Evolutionary conservation across 2,329 filamentous ascomycete species (phyloP), one percentile per base, ranked within the genome.

Genomic region (Fusarium incarnatum): DNA sequence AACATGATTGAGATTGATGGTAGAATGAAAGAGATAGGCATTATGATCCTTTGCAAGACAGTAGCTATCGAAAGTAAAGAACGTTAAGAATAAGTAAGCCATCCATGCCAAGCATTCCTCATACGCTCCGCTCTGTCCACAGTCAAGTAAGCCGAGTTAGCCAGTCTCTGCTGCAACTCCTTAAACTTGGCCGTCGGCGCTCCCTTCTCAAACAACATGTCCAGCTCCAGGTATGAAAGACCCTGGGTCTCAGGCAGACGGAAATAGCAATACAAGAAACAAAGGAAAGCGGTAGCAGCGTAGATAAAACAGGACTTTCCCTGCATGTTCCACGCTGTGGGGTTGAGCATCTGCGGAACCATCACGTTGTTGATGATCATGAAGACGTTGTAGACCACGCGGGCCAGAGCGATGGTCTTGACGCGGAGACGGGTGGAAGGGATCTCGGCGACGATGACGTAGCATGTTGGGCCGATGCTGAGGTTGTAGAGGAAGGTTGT

Each of bases 381-480:
- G 8, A 66, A 56, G 3, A 73, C 12, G 23, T 70, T 71, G 34
- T 76, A 75, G 8, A 64, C 37, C 1, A 67, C 76, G 12, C 80
- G 75, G 2, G 77, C 80, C 8, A 83, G 60, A 3, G 81, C 81
- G 9, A 83, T 78, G 0, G 81, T 82, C 62, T 82, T 79, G 5
- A 79, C 78, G 15, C 80, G 75, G 4, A 83, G 75, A 28, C 80
- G 79, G 4, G 78, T 81, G 1, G 79, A 79, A 0, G 77, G 77
- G 3, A 80, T 73, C 64, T 83, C 81, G 8, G 81, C 73, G 1
- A 81, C 78, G 34, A 82, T 76, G 13, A 79, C 79, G 71, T 81
- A 82, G 42, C 66, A 69, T n/a, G 65, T 53, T 18, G 66, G 66
- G 0, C 66, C 66, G 30, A 69, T 66, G 1, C 49, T 69, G 1